These are phyloP conservation scores for Poteriospumella lacustris DNA, from an alignment of 108 stramenopile genomes.

Conservation along the genomic window DNA sequence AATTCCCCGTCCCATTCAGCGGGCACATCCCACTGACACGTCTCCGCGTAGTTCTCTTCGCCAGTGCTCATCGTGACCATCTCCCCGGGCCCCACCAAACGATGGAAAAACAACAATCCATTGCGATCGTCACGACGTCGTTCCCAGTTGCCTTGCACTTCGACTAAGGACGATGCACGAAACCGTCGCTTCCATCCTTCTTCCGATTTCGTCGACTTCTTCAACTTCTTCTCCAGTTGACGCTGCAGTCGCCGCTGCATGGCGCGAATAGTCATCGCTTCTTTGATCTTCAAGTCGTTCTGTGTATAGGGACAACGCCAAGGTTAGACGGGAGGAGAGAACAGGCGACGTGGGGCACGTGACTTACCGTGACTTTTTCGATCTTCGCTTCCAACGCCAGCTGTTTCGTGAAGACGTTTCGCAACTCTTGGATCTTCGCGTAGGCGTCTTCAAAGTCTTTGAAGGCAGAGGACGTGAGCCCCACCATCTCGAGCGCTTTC, in stretches of 20 bases:
- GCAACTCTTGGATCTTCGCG: not conserved
- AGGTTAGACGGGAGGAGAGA: not conserved
- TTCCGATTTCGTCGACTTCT: slow-evolving; percentile 23
- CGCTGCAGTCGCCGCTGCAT: not conserved
- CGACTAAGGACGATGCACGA: not conserved
- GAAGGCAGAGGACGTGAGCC: slow-evolving; percentile 5
- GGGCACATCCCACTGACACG: slow-evolving; percentile 10
- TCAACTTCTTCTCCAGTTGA: slow-evolving; percentile 16
- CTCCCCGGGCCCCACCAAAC: too few species aligned
- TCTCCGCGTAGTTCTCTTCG: not conserved
- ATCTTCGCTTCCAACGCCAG: slow-evolving; percentile 1
- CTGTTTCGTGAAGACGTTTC: not conserved
- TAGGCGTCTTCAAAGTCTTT: slow-evolving; percentile 10
- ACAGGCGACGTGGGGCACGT: not conserved
- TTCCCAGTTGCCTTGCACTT: slow-evolving; percentile 28
- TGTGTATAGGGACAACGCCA: not conserved
- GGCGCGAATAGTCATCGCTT: not conserved
- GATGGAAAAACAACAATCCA: slow-evolving; percentile 18
- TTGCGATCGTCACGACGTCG: not conserved
- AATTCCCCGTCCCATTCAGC: not conserved
- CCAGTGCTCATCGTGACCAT: too few species aligned
- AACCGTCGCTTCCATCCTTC: slow-evolving; percentile 1
- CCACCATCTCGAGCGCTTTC: slow-evolving; percentile 1
- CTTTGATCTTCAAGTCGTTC: slow-evolving; percentile 14
- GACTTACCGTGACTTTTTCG: slow-evolving; percentile 3